Percentiles rank a stretch among this genome's conserved stretches.
These are phyloP conservation scores for Rhipidocladum racemiflorum DNA, from an alignment of 176 grass and related monocot genomes.

Conservation along the genomic window DNA sequence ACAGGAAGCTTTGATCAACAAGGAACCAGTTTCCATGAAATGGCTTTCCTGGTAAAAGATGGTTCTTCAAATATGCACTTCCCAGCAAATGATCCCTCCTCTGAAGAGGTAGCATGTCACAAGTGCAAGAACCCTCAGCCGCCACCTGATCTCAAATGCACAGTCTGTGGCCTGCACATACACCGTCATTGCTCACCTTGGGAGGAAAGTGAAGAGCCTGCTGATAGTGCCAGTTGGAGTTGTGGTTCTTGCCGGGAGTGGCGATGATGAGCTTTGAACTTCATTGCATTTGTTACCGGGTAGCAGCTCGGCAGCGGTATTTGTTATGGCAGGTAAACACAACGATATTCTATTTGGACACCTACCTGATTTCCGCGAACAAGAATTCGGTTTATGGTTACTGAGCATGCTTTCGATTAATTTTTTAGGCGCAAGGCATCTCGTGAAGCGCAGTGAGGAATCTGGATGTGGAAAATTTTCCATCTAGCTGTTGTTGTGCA, in stretches of 20 bases:
- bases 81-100: constrained; percentile 2
- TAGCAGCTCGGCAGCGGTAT: background rate
- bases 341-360: background rate
- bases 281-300: background rate
- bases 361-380: background rate
- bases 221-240: constrained; percentile 44
- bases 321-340: constrained; percentile 30
- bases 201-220: constrained; percentile 36
- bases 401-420: constrained; percentile 22
- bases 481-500: background rate
- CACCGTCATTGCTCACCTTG: constrained; percentile 68
- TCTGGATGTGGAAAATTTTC: background rate
- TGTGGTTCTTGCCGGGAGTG: constrained; percentile 67
- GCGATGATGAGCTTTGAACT: constrained; percentile 33
- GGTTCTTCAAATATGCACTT: constrained; percentile 31
- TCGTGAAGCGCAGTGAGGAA: background rate
- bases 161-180: constrained; percentile 50
- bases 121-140: constrained; percentile 55
- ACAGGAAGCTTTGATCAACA: constrained; percentile 35
- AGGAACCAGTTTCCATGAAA: constrained; percentile 42
- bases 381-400: background rate
- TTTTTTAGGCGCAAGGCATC: constrained; percentile 13
- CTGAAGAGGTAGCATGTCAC: constrained; percentile 35
- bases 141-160: constrained; percentile 53
- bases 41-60: constrained; percentile 29